These are phyloP conservation scores for Coniochaeta prunicola DNA, from an alignment of 2,329 filamentous ascomycete genomes.

Conservation along the genomic window DNA sequence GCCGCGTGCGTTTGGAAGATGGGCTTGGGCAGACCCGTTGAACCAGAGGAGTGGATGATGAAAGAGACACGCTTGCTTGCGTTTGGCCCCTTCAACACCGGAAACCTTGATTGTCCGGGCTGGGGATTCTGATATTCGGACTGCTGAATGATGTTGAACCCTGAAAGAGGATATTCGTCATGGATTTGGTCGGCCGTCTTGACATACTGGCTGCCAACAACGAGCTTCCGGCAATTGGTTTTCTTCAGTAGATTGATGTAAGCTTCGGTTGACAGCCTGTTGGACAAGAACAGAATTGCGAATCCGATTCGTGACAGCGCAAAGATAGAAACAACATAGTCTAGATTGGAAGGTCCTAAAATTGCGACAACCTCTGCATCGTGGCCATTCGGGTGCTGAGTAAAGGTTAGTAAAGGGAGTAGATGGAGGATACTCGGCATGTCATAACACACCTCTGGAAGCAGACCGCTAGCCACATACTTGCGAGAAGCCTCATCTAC, in stretches of 20 bases:
- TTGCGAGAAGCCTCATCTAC: constrained; percentile 7
- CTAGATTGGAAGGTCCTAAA: constrained; percentile 39
- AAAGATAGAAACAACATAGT: constrained; percentile 44
- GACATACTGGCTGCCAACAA: constrained; percentile 11
- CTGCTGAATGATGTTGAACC: constrained; percentile 11
- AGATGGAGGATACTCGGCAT: background rate
- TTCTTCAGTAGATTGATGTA: constrained; percentile 38
- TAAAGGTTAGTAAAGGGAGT: background rate
- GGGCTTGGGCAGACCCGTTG: constrained; percentile 48
- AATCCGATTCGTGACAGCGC: constrained; percentile 45
- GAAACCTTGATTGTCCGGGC: constrained; percentile 9
- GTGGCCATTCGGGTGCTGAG: background rate
- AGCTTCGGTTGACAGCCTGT: constrained; percentile 42
- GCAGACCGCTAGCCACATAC: constrained; percentile 4
- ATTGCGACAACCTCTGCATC: constrained; percentile 34
- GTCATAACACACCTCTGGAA: constrained; percentile 3
- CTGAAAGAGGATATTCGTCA: constrained; percentile 17
- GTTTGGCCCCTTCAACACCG: constrained; percentile 8
- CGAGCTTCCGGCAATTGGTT: constrained; percentile 27
- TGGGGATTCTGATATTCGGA: constrained; percentile 4
- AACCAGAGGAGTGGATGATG: constrained; percentile 34
- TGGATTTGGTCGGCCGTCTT: constrained; percentile 11
- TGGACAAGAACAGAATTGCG: constrained; percentile 45
- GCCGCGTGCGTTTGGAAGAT: constrained; percentile 43
- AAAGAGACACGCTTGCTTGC: constrained; percentile 14